Percentiles rank a stretch among this genome's conserved stretches.
Conservation (phyloP, 2,329 filamentous ascomycete species). For the Aspergillus glaucus region DNA sequence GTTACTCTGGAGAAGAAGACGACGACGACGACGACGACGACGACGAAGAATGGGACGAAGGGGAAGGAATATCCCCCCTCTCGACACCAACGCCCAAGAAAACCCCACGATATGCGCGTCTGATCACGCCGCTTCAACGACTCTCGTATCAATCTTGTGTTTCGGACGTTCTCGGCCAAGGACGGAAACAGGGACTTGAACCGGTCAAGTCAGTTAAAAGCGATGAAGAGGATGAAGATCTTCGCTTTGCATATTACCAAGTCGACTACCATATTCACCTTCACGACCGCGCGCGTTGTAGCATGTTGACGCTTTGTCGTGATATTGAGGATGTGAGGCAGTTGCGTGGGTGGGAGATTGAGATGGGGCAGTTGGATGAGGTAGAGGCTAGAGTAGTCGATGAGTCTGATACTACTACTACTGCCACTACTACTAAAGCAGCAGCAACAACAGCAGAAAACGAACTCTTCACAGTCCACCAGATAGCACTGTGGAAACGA, state of each 20-base stretch:
- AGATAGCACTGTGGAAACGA: conserved; percentile 8
- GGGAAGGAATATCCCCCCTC: background rate
- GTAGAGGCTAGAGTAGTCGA: no score
- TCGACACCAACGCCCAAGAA: background rate
- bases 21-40: background rate
- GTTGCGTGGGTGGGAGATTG: conserved; percentile 21
- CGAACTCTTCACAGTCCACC: background rate
- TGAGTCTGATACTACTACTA: no score
- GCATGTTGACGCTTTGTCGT: conserved; percentile 23
- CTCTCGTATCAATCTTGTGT: background rate
- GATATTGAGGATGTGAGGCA: conserved; percentile 21
- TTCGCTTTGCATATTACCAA: conserved; percentile 22
- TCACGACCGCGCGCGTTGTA: conserved; percentile 19
- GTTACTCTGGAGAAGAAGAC: background rate
- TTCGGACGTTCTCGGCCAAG: background rate
- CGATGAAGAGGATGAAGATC: background rate
- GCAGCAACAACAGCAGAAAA: background rate
- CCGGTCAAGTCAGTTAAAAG: no score
- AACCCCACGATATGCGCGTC: background rate
- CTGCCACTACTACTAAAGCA: background rate
- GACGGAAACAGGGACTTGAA: no score
- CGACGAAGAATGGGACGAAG: background rate
- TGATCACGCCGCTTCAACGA: background rate
- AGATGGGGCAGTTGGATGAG: conserved; percentile 1
- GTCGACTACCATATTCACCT: conserved; percentile 29